A percentile compares a stretch with the other conserved stretches of the same genome.
Conservation (phyloP, 2,329 filamentous ascomycete species). For the Fusarium nanum region DNA sequence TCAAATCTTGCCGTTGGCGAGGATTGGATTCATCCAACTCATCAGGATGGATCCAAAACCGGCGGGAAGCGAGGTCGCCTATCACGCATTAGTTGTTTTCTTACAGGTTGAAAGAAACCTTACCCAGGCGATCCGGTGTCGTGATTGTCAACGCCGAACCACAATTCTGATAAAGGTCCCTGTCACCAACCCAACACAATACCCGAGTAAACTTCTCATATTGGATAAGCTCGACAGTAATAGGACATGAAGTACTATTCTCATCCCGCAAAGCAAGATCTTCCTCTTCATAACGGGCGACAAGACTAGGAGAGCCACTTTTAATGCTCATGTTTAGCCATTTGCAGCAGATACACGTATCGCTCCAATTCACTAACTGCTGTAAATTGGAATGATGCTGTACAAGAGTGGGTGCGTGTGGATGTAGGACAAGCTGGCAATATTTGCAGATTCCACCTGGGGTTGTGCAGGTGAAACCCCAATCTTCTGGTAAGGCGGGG, state of each 20-base stretch:
- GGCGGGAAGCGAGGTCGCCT: neutral
- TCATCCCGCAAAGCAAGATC: neutral
- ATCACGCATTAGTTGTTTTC: accelerated
- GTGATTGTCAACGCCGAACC: neutral
- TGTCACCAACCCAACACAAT: neutral
- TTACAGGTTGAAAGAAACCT: accelerated
- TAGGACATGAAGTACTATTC: neutral
- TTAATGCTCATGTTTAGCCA: constrained; percentile 12
- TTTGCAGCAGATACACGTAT: constrained; percentile 1
- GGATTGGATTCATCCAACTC: neutral
- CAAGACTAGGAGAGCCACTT: neutral
- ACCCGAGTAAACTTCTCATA: neutral
- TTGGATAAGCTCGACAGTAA: neutral
- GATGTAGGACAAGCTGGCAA: constrained; percentile 4
- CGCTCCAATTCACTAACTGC: neutral
- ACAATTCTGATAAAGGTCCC: neutral
- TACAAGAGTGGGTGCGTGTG: neutral
- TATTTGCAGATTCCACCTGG: constrained; percentile 11
- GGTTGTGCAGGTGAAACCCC: constrained; percentile 2
- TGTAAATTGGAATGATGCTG: constrained; percentile 1
- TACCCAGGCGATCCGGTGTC: constrained; percentile 3
- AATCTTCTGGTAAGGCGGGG: neutral
- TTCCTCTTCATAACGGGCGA: neutral
- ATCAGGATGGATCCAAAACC: neutral
- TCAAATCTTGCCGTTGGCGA: neutral